A percentile compares a stretch with the other conserved stretches of the same genome.
phyloP scores from a whole-genome alignment of 2,329 filamentous ascomycete genomes.

The Trichoderma citrinoviride region DNA sequence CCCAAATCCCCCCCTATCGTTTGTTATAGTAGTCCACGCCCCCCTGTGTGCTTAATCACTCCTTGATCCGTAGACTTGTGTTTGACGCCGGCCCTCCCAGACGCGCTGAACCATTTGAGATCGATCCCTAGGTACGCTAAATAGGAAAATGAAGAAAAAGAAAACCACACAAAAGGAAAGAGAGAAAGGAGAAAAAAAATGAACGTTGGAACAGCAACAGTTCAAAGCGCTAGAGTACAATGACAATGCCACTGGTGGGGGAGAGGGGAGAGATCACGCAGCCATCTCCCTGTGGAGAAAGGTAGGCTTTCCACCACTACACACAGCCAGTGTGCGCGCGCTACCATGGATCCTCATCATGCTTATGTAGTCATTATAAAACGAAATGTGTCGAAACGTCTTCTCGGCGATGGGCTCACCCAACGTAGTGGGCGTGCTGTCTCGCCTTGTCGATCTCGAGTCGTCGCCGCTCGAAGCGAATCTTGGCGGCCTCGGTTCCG shows the following conservation, averaged over 20 bases:
- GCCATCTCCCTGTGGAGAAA: conserved; percentile 28
- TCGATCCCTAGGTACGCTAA: conserved; percentile 7
- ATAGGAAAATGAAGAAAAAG: not conserved
- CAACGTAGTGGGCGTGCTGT: conserved; percentile 26
- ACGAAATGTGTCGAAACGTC: conserved; percentile 6
- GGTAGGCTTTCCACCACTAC: conserved; percentile 19
- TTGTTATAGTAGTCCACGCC: conserved; percentile 26
- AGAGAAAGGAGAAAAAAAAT: conserved; percentile 12
- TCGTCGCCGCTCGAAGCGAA: conserved; percentile 53
- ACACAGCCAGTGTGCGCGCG: conserved; percentile 21
- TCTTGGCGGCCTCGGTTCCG: conserved; percentile 65
- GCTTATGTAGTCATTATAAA: conserved; percentile 33
- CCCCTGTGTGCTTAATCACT: conserved; percentile 15
- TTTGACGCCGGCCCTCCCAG: conserved; percentile 26
- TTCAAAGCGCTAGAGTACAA: conserved; percentile 34
- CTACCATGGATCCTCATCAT: conserved; percentile 32
- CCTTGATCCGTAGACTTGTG: conserved; percentile 25
- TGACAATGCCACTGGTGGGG: conserved; percentile 27
- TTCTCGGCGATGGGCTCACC: conserved; percentile 28
- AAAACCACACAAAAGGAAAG: conserved; percentile 9
- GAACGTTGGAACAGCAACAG: conserved; percentile 25
- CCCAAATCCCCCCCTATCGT: conserved; percentile 24
- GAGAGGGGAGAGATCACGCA: not conserved
- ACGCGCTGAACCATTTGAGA: conserved; percentile 27
- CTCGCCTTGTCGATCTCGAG: conserved; percentile 38